Base-by-base conservation (phyloP, 148 eudicot species). In the Drosera capensis region DNA sequence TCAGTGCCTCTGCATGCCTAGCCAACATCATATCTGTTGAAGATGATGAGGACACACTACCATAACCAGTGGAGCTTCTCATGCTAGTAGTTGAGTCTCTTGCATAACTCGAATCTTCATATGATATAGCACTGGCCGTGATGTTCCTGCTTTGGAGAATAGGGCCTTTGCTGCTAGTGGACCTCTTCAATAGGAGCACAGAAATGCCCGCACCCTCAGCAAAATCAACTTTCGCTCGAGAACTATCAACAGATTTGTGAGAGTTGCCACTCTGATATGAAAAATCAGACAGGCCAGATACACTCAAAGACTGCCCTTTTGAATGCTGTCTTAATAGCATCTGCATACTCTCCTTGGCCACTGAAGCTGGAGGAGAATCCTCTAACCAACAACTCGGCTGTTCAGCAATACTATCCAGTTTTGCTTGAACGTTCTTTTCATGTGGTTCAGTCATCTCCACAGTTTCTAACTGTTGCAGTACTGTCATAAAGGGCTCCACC, bases 1-100 rank as follows among this genome's bases (percentile, higher is more conserved):
- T 28, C 56, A 64, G 73, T 12, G 52, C 36, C 41, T 74, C 85
- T 28, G 20, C 64, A 35, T 70, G 90, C 25, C 79, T 70, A 55
- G 50, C n/a, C n/a, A n/a, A 71, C 45, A 66, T 60, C 52, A 81
- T 50, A 62, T 86, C 96, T 56, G 55, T 23, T 23, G 96, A 86
- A 20, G 93, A 84, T 48, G 87, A 73, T 23, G 86, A 66, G 40
- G 97, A 90, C 35, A 56, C 18, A 56, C 77, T 84, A 35, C 90
- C 74, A 66, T 71, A 70, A 29, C 92, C 92, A 54, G 51, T 16
- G 26, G 87, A 83, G 62, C 85, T 84, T 58, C 78, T 75, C 68
- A 71, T 55, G 60, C n/a, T n/a, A n/a, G 65, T 63, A 13, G 69
- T 46, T 52, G 69, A 48, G 28, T 73, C 82, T 72, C 93, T 71